Base-by-base conservation (phyloP, 352 stramenopile species). In the Pythium dissimile region DNA sequence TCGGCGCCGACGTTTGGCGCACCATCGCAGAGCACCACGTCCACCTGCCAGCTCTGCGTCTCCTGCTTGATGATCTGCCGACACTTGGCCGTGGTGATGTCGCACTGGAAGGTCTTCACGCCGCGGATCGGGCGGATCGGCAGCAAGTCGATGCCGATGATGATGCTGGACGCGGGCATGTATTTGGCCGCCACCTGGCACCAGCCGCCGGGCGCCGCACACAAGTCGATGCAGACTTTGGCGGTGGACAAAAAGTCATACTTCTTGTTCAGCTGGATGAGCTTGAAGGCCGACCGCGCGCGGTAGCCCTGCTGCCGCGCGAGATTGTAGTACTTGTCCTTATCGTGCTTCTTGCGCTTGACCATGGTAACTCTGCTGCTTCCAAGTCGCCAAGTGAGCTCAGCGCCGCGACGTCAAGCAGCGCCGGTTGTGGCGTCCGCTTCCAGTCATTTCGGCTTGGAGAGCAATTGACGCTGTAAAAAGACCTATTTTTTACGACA, bases 291-390 rank as follows among this genome's bases (percentile, higher is more conserved):
- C 7, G 97, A 98, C 48, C 98, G 95, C 23, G 96, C 97, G 67
- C 98, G 91, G 75, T 98, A 99, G 16, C 98, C 97, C 84, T 99
- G 97, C 77, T 99, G 96, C 47, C 97, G 97, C 11, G 97, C 97
- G 51, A 99, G 75, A 70, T 98, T 96, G 77, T 99, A 99, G 80
- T 99, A 99, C 76, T 99, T 99, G 79, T 99, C 97, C 77, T 98
- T 98, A 69, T 99, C 95, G 77, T 95, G 88, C 86, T 99, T 99
- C 72, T 98, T 99, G 66, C 94, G 78, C 76, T 99, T 98, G 39
- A 96, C 82, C 84, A 95, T 95, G 49, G 54, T 35, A n/a, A n/a
- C n/a, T n/a, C n/a, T 50, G 35, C 44, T 48, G 8, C 24, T 21
- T 47, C 5, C 9, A 43, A 64, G 61, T 56, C 44, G 45, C 50